phyloP scores from a whole-genome alignment of 495 filamentous ascomycete species.

The Hypoxylon fragiforme region DNA sequence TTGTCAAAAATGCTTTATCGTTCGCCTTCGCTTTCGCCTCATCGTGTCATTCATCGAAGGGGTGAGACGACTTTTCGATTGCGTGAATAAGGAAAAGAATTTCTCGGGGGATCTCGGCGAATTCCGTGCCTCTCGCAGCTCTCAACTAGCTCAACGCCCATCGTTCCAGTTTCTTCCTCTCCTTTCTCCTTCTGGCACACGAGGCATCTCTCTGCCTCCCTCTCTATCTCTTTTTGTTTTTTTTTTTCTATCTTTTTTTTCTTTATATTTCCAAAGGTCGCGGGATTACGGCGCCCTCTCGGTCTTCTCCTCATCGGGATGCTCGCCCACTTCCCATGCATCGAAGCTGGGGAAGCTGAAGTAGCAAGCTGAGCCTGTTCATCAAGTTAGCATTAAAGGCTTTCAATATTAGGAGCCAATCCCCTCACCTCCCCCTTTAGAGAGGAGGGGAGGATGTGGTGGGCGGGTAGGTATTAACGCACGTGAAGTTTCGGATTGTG shows the following conservation, averaged over 20 bases:
- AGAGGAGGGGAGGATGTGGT: no score
- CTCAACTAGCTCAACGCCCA: no score
- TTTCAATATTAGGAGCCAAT: background rate
- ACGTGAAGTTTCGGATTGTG: constrained; percentile 36
- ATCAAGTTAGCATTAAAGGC: constrained; percentile 14
- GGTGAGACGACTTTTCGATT: constrained; percentile 15
- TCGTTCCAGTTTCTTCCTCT: no score
- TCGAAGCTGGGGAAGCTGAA: constrained; percentile 64
- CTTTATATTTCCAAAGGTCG: no score
- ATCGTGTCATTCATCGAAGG: background rate
- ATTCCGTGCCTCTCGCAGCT: constrained; percentile 5
- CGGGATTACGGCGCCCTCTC: constrained; percentile 20
- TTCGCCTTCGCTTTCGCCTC: no score
- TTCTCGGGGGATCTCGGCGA: constrained; percentile 21
- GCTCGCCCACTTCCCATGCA: constrained; percentile 45
- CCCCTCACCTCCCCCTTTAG: no score
- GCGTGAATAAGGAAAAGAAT: background rate
- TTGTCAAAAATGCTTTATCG: no score
- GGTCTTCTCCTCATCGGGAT: constrained; percentile 42
- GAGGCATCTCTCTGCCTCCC: no score
- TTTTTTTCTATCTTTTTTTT: no score
- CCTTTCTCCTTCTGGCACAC: no score
- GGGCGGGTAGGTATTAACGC: constrained; percentile 15
- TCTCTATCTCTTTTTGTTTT: no score
- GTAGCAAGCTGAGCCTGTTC: constrained; percentile 48